Conservation (phyloP, 1,139 yeast genomes). For the Zygoascus hellenicus region DNA sequence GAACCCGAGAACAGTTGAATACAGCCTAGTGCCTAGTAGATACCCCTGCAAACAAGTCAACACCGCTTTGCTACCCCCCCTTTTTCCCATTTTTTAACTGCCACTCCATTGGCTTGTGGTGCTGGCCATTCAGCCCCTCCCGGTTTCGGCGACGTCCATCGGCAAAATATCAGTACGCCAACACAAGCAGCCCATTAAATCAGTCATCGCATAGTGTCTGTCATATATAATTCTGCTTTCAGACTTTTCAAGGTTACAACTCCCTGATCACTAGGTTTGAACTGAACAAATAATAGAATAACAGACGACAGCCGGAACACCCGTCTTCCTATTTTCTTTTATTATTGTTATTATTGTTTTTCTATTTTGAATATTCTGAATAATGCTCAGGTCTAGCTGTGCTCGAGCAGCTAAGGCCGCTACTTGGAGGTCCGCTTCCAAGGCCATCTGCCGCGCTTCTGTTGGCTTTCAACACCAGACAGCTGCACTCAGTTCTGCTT, state of each 20-base stretch:
- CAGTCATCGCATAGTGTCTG: constrained; percentile 6
- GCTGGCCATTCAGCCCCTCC: not conserved
- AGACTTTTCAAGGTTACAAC: not conserved
- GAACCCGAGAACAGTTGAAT: too few relatives aligned
- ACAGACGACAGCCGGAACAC: not conserved
- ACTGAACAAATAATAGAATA: not conserved
- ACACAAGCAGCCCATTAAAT: not conserved
- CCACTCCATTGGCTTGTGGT: not conserved
- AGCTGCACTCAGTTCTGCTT: not conserved
- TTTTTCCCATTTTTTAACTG: too few relatives aligned
- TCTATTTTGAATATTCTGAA: not conserved
- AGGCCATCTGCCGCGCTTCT: not conserved
- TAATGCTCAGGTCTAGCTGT: constrained; percentile 8
- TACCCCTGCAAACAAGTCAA: too few relatives aligned
- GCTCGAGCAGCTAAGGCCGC: constrained; percentile 7
- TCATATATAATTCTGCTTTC: not conserved
- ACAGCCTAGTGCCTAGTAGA: too few relatives aligned
- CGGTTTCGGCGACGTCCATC: constrained; percentile 4
- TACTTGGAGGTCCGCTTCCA: constrained; percentile 1
- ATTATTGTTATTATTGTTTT: too few relatives aligned
- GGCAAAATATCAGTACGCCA: not conserved
- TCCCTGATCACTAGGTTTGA: not conserved
- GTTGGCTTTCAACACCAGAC: not conserved
- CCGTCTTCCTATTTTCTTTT: not conserved
- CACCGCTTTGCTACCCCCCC: too few relatives aligned